Base-by-base conservation (phyloP, 1,139 yeast genomes). In the Candida tetrigidarum region DNA sequence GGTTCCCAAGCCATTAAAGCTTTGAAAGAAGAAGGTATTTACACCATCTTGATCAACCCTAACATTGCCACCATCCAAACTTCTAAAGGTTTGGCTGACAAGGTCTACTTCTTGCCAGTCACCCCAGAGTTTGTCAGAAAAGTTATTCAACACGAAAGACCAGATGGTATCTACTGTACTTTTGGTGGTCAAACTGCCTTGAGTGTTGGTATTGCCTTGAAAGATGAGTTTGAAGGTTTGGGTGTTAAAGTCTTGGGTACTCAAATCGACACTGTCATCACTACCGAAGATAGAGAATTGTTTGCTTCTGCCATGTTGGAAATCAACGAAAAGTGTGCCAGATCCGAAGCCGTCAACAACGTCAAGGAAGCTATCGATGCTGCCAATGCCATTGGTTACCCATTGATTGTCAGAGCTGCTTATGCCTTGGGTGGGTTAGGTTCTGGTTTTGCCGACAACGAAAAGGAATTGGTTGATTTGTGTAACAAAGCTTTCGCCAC, bases 1-100 rank as follows among this genome's bases (percentile, higher is more conserved):
- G 98, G 98, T 48, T 91, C 97, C 16, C 98, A 92, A 71, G 98
- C 98, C 42, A 92, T 92, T 64, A 92, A 92, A 69, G 99, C 99
- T 8, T 75, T 93, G 59, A 88, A 82, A 64, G 98, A 93, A 70
- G 96, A 96, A 45, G 80, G 87, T 61, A 92, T 89, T 62, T 67
- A 81, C 61, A 84, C 96, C 18, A 86, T 93, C 55, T 79, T 93
- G 60, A 90, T 93, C 63, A 93, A 93, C 67, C 99, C 99, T 50
- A 93, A 93, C 64, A 93, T 93, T 58, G 99, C 99, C 42, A 93
- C 99, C 29, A 93, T 90, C 64, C 99, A 93, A 71, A 93, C 99
- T 12, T 90, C 97, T 29, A 96, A 93, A 63, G 86, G 95, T 22
- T 78, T 93, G 59, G 98, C 98, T 39, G 98, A 93, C 64, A 96